Conservation (phyloP, 2,329 filamentous ascomycete species). For the Penicillium sp. region DNA sequence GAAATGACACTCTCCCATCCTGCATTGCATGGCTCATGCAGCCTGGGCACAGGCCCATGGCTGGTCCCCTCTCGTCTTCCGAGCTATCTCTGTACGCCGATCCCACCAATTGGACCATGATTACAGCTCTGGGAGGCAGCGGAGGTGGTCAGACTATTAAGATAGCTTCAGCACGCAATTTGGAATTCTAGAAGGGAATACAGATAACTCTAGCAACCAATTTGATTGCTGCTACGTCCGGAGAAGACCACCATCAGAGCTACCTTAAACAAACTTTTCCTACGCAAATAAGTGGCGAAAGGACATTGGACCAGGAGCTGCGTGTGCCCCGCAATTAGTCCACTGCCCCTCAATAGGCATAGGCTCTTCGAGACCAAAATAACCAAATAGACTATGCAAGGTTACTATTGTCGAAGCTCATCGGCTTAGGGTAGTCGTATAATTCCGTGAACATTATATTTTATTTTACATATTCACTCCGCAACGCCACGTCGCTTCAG, state of each 20-base stretch:
- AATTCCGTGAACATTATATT: too few relatives aligned
- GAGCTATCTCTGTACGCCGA: not conserved
- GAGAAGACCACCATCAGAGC: not conserved
- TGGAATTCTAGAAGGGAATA: too few relatives aligned
- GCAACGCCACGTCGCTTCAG: conserved; percentile 28
- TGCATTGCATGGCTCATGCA: not conserved
- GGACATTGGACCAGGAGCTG: not conserved
- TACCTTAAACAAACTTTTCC: not conserved
- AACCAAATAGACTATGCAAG: too few relatives aligned
- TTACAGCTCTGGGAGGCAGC: not conserved
- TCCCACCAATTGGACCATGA: not conserved
- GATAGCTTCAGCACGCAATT: too few relatives aligned
- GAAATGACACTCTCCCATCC: not conserved
- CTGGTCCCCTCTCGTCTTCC: not conserved
- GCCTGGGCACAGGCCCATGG: too few relatives aligned
- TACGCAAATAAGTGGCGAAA: not conserved
- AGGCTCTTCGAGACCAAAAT: too few relatives aligned
- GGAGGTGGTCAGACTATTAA: too few relatives aligned
- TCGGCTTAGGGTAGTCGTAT: too few relatives aligned
- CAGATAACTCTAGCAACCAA: not conserved
- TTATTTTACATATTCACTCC: conserved; percentile 3
- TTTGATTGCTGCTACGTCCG: not conserved
- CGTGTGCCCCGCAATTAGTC: not conserved
- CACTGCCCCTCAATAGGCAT: too few relatives aligned
- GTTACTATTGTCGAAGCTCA: too few relatives aligned